Base-by-base conservation (phyloP, 208 protist species). In the Leishmania gerbilli region DNA sequence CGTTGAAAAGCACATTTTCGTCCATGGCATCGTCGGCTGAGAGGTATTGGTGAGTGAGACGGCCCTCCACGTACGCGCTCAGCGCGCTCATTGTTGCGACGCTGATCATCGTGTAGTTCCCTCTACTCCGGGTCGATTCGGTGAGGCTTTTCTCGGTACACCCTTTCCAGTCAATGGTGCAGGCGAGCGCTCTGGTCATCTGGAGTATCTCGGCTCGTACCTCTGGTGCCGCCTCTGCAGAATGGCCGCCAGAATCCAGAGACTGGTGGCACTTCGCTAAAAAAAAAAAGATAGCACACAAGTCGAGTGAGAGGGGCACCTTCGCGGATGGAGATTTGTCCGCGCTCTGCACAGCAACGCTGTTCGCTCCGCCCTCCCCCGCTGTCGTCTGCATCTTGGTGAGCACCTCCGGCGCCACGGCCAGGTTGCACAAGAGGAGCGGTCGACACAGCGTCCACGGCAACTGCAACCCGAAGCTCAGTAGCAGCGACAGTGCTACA, bases 151-250 rank as follows among this genome's bases (percentile, higher is more conserved):
- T 62, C 34, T 7, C 72, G 31, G 72, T 62, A 3, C 45, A 56
- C 47, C 51, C 72, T 62, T 62, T 55, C 80, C 80, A 84, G 56
- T 84, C 80, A 64, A 84, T 84, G 58, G 55, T 47, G 45, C 75
- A 53, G 67, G 71, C 68, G 9, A 84, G 21, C 1, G 76, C 49
- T 27, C 47, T 72, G 1, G 45, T 51, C 15, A 84, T 74, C 17
- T 49, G 21, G 19, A 56, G 19, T 6, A 64, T 67, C 58, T 76
- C 79, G 24, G 55, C 45, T 19, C 64, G 15, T 34, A 37, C 5
- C 19, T 74, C 74, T 19, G 15, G 11, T 47, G 17, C 27, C 7
- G 27, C 69, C n/a, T 74, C 42, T 7, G n/a, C 45, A 24, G 31
- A 34, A 34, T 19, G 45, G 27, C 17, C 9, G 40, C 5, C 9